phyloP scores from a whole-genome alignment of 805 yeast species.

The Ogataea paraovalis region DNA sequence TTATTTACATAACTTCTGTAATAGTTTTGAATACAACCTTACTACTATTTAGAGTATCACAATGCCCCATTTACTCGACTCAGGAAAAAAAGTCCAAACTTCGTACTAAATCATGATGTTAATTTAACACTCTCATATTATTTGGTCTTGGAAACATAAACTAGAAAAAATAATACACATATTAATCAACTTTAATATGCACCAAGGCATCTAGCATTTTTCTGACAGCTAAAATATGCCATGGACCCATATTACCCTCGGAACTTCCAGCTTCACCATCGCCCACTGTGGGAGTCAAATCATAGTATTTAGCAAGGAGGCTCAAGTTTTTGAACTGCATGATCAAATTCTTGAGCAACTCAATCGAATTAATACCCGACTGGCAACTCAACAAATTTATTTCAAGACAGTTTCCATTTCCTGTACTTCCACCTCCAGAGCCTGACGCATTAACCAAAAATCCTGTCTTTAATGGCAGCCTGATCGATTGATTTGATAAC shows the following conservation, averaged over 20 bases:
- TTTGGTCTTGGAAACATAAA: not conserved
- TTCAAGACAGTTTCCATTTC: conserved; percentile 40
- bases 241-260: conserved; percentile 49
- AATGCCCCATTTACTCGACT: too few relatives aligned
- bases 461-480: conserved; percentile 70
- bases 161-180: not conserved
- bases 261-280: conserved; percentile 12
- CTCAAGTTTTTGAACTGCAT: conserved; percentile 53
- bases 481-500: conserved; percentile 63
- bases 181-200: conserved; percentile 48
- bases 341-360: conserved; percentile 51
- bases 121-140: too few relatives aligned
- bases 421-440: conserved; percentile 1
- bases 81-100: too few relatives aligned
- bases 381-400: conserved; percentile 72
- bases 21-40: too few relatives aligned
- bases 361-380: conserved; percentile 53
- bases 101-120: too few relatives aligned
- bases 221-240: conserved; percentile 69
- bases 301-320: conserved; percentile 34
- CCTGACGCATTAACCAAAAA: conserved; percentile 44
- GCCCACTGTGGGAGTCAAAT: conserved; percentile 25
- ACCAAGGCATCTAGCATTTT: conserved; percentile 55
- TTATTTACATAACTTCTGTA: too few relatives aligned
- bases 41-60: too few relatives aligned